Evolutionary conservation across 2,329 filamentous ascomycete species (phyloP).

Genomic region (Gremmenia infestans): DNA sequence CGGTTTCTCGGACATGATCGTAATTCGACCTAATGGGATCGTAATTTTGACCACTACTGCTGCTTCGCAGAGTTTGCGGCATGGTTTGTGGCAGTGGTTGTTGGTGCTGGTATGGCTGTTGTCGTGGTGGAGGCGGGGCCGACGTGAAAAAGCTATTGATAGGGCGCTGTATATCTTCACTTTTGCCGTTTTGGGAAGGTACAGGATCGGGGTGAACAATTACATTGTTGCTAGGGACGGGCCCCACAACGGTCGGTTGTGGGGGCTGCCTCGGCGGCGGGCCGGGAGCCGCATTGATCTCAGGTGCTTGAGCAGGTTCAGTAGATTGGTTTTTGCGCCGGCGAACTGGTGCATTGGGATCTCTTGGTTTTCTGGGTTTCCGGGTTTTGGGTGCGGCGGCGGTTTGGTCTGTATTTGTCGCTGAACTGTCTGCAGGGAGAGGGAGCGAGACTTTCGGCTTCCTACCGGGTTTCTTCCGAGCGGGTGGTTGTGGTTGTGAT

Average conservation of each 20-base stretch:
- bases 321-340: constrained; percentile 49
- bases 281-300: neutral
- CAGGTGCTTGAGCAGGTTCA: constrained; percentile 25
- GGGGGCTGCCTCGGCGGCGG: neutral
- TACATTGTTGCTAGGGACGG: neutral
- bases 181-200: constrained; percentile 32
- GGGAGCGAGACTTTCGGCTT: constrained; percentile 52
- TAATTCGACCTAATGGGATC: constrained; percentile 80
- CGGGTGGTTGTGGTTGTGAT: neutral
- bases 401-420: constrained; percentile 34
- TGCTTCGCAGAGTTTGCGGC: constrained; percentile 42
- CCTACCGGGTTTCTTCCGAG: constrained; percentile 58
- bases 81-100: constrained; percentile 36
- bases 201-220: constrained; percentile 1
- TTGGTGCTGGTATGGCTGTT: constrained; percentile 15
- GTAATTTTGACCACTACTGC: constrained; percentile 76
- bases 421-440: constrained; percentile 35
- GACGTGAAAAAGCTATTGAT: constrained; percentile 28
- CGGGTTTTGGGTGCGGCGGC: constrained; percentile 39
- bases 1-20: constrained; percentile 59
- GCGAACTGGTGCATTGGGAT: constrained; percentile 52
- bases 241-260: constrained; percentile 11
- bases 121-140: constrained; percentile 18
- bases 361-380: constrained; percentile 51
- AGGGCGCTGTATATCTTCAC: constrained; percentile 34